Evolutionary conservation across 2,329 filamentous ascomycete species (phyloP).

Genomic region (Fusarium nurragi): DNA sequence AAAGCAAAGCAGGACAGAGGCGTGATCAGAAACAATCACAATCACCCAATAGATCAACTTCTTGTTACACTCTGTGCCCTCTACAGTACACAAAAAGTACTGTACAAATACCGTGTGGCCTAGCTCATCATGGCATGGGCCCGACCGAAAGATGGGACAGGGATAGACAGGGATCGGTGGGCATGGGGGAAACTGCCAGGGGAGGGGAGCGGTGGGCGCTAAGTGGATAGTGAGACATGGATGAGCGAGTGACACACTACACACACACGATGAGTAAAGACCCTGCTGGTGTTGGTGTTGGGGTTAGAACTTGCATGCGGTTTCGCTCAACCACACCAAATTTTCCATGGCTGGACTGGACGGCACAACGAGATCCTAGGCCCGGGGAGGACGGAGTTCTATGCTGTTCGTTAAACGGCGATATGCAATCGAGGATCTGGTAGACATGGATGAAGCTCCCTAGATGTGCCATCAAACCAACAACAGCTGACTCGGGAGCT

Average conservation of each 20-base stretch:
- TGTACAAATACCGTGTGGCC: conserved; percentile 29
- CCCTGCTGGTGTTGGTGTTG: conserved; percentile 9
- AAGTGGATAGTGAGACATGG: conserved; percentile 44
- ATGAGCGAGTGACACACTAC: conserved; percentile 38
- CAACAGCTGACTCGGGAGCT: conserved; percentile 18
- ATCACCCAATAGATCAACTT: conserved; percentile 28
- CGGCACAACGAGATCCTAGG: no score
- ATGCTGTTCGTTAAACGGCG: not conserved
- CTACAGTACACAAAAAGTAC: conserved; percentile 7
- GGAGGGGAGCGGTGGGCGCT: conserved; percentile 38
- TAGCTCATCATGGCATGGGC: conserved; percentile 41
- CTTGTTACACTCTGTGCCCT: conserved; percentile 32
- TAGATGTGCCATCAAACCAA: not conserved
- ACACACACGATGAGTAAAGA: conserved; percentile 33
- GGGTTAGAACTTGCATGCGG: not conserved
- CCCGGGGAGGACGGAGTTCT: not conserved
- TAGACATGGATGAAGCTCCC: conserved; percentile 1
- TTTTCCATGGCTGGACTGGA: not conserved
- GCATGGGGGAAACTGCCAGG: conserved; percentile 26
- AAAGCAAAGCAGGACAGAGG: conserved; percentile 10
- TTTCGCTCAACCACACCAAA: no score
- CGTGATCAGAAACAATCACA: conserved; percentile 37
- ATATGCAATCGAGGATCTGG: not conserved
- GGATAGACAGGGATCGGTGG: conserved; percentile 36
- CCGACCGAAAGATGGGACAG: conserved; percentile 22